Percentiles rank a stretch among this genome's conserved stretches.
These are phyloP conservation scores for Capsicum rhomboideum DNA, from an alignment of 257 asterid genomes.

Conservation along the genomic window DNA sequence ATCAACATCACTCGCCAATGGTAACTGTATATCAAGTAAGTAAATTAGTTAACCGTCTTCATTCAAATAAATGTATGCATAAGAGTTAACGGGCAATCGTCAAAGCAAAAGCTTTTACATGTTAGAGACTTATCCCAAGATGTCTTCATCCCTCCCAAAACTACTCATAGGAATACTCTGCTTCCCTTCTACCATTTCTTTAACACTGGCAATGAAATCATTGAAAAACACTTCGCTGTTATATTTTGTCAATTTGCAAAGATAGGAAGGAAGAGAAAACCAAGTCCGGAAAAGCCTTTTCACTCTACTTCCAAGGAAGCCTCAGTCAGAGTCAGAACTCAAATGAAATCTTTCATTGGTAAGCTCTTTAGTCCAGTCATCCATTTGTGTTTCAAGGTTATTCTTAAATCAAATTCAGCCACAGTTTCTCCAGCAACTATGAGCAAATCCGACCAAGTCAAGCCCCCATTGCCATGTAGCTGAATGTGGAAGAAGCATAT, in stretches of 20 bases:
- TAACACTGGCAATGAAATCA: background rate
- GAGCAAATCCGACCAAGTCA: background rate
- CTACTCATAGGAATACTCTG: background rate
- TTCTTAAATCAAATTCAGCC: background rate
- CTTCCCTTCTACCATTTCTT: background rate
- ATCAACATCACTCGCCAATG: constrained; percentile 65
- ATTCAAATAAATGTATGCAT: background rate
- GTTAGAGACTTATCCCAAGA: background rate
- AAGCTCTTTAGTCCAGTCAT: background rate
- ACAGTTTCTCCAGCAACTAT: background rate
- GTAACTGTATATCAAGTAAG: constrained; percentile 41
- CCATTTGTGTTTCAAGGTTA: background rate
- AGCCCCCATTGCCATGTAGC: background rate
- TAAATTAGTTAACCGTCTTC: background rate
- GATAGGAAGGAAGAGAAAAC: background rate
- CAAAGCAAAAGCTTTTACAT: background rate
- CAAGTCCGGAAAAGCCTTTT: background rate
- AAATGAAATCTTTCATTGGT: background rate
- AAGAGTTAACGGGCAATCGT: background rate
- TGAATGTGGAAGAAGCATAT: background rate
- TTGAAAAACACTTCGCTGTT: background rate
- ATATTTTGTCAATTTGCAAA: background rate
- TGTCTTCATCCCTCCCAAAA: background rate
- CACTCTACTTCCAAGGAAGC: background rate
- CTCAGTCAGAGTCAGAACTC: background rate